Conservation (phyloP, 2,329 filamentous ascomycete genomes). For the Cladosporium sp. region DNA sequence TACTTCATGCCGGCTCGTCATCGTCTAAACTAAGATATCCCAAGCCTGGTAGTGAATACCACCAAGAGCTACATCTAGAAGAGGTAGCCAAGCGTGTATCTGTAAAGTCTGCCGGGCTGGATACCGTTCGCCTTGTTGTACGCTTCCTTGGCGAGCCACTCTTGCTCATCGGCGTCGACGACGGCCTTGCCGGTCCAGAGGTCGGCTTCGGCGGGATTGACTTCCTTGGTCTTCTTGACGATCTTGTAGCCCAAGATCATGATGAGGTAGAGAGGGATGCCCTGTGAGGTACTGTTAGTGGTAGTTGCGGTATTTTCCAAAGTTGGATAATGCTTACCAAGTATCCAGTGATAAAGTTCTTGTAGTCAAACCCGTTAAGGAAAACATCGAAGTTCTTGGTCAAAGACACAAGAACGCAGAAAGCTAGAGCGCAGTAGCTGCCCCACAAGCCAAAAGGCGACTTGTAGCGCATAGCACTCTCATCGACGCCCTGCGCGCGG, state of each 20-base stretch:
- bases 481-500: constrained; percentile 42
- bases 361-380: constrained; percentile 63
- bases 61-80: constrained; percentile 18
- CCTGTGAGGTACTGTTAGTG: constrained; percentile 36
- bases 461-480: constrained; percentile 46
- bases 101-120: background rate
- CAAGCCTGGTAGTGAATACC: no score
- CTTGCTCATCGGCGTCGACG: constrained; percentile 55
- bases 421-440: constrained; percentile 62
- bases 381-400: constrained; percentile 83
- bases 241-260: constrained; percentile 62
- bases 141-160: constrained; percentile 29
- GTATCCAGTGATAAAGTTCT: constrained; percentile 58
- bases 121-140: constrained; percentile 24
- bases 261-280: constrained; percentile 69
- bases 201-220: constrained; percentile 53
- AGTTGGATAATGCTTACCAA: background rate
- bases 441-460: constrained; percentile 70
- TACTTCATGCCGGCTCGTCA: no score
- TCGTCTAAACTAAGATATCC: no score
- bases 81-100: constrained; percentile 25
- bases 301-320: constrained; percentile 43
- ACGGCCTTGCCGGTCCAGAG: constrained; percentile 56
- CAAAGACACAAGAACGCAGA: constrained; percentile 69
- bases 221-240: constrained; percentile 54